Evolutionary conservation across 371 early-diverging fungal genomes (phyloP).

Genomic region (Circinella umbellata): DNA sequence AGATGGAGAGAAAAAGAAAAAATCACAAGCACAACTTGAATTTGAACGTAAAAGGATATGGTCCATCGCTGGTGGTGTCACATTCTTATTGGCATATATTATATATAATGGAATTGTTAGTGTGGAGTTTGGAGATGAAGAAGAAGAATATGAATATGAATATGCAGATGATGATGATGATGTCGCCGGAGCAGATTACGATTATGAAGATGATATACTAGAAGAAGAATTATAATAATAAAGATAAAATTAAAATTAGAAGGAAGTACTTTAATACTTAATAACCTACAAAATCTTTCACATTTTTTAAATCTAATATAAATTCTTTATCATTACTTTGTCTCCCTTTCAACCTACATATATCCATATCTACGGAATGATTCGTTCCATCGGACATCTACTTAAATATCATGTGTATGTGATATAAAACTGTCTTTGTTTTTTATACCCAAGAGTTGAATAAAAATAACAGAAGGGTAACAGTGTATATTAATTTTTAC

Average conservation of each 20-base stretch:
- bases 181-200: constrained; percentile 5
- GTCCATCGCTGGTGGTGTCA: constrained; percentile 62
- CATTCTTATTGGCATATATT: constrained; percentile 57
- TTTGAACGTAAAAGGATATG: constrained; percentile 67
- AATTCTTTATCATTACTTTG: too few relatives aligned
- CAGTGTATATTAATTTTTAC: too few relatives aligned
- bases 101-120: constrained; percentile 62
- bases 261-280: too few relatives aligned
- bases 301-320: too few relatives aligned
- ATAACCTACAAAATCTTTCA: too few relatives aligned
- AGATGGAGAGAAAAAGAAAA: constrained; percentile 40
- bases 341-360: too few relatives aligned
- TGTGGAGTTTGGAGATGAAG: constrained; percentile 50
- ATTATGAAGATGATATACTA: constrained; percentile 16
- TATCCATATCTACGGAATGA: too few relatives aligned
- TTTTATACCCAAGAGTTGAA: too few relatives aligned
- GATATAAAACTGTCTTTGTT: too few relatives aligned
- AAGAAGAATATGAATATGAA: constrained; percentile 27
- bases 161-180: constrained; percentile 25
- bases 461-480: too few relatives aligned
- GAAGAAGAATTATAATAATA: constrained; percentile 8
- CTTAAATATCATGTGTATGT: too few relatives aligned
- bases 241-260: neutral
- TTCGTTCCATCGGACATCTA: too few relatives aligned
- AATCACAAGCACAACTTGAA: constrained; percentile 55